A percentile compares a stretch with the other conserved stretches of the same genome.
phyloP scores from a whole-genome alignment of 257 asterid species.

The Paulownia fortunei region DNA sequence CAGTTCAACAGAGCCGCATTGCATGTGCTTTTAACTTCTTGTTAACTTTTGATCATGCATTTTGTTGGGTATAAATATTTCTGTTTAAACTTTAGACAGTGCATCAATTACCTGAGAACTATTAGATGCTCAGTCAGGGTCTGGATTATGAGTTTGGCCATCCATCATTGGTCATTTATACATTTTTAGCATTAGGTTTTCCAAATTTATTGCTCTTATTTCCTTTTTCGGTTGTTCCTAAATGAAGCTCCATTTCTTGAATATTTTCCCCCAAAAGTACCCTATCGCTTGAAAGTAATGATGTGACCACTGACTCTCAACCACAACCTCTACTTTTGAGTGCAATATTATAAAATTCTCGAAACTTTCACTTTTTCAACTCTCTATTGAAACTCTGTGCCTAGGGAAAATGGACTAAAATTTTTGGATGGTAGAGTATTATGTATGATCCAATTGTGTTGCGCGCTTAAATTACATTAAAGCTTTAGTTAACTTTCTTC shows the following conservation, averaged over 20 bases:
- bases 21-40: slow-evolving; percentile 15
- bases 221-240: background rate
- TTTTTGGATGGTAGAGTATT: background rate
- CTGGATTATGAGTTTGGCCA: slow-evolving; percentile 1
- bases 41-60: background rate
- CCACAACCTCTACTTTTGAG: background rate
- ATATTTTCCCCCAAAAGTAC: background rate
- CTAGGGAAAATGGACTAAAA: background rate
- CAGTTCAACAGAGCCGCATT: slow-evolving; percentile 6
- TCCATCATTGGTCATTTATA: slow-evolving; percentile 21
- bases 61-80: background rate
- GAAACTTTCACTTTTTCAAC: background rate
- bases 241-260: background rate
- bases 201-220: background rate
- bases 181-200: slow-evolving; percentile 1
- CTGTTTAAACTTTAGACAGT: background rate
- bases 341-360: background rate
- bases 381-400: background rate
- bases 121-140: slow-evolving; percentile 16
- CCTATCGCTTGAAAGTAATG: background rate
- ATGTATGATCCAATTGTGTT: background rate
- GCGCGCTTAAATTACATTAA: background rate
- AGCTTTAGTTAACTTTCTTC: background rate
- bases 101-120: background rate
- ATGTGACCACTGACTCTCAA: background rate